Percentiles rank a stretch among this genome's conserved stretches.
Conservation (phyloP, 805 yeast species). For the Schwanniomyces vanrijiae region DNA sequence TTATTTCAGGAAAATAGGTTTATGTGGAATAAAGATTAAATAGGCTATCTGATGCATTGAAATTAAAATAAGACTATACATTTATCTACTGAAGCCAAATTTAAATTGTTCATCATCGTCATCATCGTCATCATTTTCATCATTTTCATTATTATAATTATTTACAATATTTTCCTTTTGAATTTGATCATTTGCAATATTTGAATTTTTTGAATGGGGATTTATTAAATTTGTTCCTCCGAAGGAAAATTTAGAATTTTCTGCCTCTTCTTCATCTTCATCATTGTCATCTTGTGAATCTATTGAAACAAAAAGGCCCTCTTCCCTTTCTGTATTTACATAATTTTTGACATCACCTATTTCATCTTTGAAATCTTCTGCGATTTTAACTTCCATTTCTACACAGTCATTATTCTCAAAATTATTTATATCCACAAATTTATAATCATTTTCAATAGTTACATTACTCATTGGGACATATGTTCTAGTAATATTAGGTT, state of each 20-base stretch:
- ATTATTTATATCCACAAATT: background rate
- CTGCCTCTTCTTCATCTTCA: background rate
- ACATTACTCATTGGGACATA: constrained; percentile 17
- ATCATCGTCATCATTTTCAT: constrained; percentile 26
- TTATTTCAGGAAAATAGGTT: constrained; percentile 38
- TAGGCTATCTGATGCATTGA: background rate
- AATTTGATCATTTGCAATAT: background rate
- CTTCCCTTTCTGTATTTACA: background rate
- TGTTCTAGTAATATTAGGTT: constrained; percentile 18
- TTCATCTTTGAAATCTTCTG: constrained; percentile 14
- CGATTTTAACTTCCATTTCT: constrained; percentile 8
- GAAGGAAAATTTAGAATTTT: background rate
- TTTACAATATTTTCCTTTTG: background rate
- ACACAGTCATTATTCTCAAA: background rate
- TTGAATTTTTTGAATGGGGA: background rate
- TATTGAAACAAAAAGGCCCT: background rate
- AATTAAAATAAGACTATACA: background rate
- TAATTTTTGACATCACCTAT: constrained; percentile 14
- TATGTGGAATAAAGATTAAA: constrained; percentile 22
- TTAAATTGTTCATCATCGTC: constrained; percentile 32
- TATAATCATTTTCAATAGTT: constrained; percentile 2
- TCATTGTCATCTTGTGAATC: background rate
- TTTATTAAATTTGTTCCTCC: background rate
- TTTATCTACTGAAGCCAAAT: constrained; percentile 28
- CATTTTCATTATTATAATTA: constrained; percentile 5